A percentile compares a stretch with the other conserved stretches of the same genome.
phyloP scores from a whole-genome alignment of 192 early-diverging fungal genomes.

The Allomyces javanicus region DNA sequence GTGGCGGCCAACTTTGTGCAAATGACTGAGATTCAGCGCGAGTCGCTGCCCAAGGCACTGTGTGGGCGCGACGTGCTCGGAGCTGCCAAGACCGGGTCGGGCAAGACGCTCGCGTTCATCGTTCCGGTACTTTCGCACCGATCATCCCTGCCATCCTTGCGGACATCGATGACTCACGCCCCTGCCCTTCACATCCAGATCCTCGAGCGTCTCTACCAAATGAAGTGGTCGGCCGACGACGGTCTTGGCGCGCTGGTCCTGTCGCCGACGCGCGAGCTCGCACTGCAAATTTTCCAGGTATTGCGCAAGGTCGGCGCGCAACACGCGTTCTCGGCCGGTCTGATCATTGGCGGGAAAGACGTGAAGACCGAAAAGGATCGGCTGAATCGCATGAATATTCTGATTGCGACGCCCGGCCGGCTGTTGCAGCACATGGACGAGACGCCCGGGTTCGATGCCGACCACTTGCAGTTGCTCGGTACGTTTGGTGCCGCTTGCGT shows the following conservation, averaged over 20 bases:
- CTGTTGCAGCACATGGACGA: constrained; percentile 80
- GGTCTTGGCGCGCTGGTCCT: constrained; percentile 65
- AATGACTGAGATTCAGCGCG: constrained; percentile 85
- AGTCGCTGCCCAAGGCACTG: constrained; percentile 47
- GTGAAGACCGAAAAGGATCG: constrained; percentile 57
- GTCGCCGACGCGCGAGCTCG: constrained; percentile 63
- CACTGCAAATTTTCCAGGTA: constrained; percentile 79
- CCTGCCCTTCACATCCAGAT: constrained; percentile 20
- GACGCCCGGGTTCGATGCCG: constrained; percentile 75
- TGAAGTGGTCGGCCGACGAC: constrained; percentile 62
- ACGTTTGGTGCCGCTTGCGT: constrained; percentile 4
- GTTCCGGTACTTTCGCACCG: constrained; percentile 32
- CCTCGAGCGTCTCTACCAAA: constrained; percentile 62
- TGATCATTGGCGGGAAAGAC: constrained; percentile 88
- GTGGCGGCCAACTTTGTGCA: constrained; percentile 64
- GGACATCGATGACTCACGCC: not conserved
- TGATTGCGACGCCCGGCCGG: constrained; percentile 62
- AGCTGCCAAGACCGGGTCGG: constrained; percentile 70
- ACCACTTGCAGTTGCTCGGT: constrained; percentile 50
- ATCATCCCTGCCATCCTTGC: not conserved
- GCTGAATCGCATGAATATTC: constrained; percentile 56
- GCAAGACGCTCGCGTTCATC: constrained; percentile 63
- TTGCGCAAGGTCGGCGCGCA: constrained; percentile 47
- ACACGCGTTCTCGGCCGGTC: constrained; percentile 73
- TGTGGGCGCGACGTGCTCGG: constrained; percentile 56